These are phyloP conservation scores for Ustilago lituana DNA, from an alignment of 1,284 basidiomycete genomes.

Conservation along the genomic window DNA sequence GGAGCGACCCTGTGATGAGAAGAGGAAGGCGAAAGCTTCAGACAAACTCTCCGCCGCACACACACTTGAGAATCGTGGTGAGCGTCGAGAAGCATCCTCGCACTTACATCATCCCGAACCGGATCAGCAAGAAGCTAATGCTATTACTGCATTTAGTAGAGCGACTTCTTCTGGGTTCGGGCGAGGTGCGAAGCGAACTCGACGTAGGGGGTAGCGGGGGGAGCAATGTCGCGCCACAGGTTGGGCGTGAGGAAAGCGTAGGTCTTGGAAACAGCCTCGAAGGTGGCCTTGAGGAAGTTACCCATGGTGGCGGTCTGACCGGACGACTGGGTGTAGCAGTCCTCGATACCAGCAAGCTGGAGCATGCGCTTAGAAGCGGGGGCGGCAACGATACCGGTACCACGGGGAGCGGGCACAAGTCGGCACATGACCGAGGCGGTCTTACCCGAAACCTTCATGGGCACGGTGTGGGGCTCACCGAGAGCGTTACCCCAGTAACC, in stretches of 20 bases:
- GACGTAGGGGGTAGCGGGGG: constrained; percentile 72
- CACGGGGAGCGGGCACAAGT: constrained; percentile 94
- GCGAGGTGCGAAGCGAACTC: constrained; percentile 65
- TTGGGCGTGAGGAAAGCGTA: constrained; percentile 97
- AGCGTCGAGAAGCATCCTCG: constrained; percentile 5
- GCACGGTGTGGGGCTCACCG: constrained; percentile 98
- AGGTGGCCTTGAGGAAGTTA: constrained; percentile 99
- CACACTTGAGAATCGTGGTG: not conserved
- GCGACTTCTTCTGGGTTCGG: constrained; percentile 62
- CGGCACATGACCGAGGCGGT: constrained; percentile 99
- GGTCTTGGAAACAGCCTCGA: constrained; percentile 95
- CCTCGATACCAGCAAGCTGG: constrained; percentile 96
- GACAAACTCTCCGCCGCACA: constrained; percentile 3
- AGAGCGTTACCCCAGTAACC: constrained; percentile 90
- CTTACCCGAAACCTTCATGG: constrained; percentile 98
- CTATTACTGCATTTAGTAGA: constrained; percentile 38
- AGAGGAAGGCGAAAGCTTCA: not conserved
- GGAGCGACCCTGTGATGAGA: constrained; percentile 12
- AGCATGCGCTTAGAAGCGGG: constrained; percentile 96
- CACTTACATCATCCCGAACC: no score
- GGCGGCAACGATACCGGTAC: constrained; percentile 99
- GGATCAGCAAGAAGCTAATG: not conserved
- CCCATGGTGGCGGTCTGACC: constrained; percentile 99
- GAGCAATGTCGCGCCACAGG: constrained; percentile 90
- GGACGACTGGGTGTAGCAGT: constrained; percentile 92